Conservation (phyloP, 2,329 filamentous ascomycete genomes). For the Talaromyces marneffei region DNA sequence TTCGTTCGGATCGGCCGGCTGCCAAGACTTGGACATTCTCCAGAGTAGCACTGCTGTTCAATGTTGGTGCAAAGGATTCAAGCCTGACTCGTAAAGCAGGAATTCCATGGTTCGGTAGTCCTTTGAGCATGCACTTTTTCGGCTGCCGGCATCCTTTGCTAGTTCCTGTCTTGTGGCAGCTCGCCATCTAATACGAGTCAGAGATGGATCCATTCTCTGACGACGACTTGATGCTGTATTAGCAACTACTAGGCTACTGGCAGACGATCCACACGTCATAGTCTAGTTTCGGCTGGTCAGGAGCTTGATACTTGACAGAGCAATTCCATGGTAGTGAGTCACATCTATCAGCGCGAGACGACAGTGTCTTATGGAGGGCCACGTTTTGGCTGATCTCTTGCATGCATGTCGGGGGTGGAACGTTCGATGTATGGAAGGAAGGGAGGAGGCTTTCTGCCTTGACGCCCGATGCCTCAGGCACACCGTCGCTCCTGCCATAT, state of each 20-base stretch:
- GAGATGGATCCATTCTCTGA: too few species aligned
- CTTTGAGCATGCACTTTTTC: neutral
- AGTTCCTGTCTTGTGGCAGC: neutral
- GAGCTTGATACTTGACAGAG: neutral
- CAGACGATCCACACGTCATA: neutral
- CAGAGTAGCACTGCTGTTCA: neutral
- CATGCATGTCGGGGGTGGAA: neutral
- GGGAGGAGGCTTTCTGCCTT: neutral
- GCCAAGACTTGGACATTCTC: neutral
- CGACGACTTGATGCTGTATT: too few species aligned
- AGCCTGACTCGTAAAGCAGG: neutral
- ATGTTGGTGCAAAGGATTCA: neutral
- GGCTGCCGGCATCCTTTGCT: neutral
- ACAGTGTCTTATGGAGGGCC: neutral
- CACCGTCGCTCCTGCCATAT: neutral
- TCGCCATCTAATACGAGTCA: neutral
- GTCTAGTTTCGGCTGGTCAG: neutral
- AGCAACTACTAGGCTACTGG: too few species aligned
- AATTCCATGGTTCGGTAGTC: neutral
- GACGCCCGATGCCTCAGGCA: neutral
- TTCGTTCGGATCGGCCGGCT: neutral
- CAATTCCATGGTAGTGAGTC: neutral
- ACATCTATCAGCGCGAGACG: too few species aligned
- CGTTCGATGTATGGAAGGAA: neutral
- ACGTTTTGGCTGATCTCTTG: neutral